phyloP scores from a whole-genome alignment of 2,329 filamentous ascomycete species.

The Nemania abortiva region DNA sequence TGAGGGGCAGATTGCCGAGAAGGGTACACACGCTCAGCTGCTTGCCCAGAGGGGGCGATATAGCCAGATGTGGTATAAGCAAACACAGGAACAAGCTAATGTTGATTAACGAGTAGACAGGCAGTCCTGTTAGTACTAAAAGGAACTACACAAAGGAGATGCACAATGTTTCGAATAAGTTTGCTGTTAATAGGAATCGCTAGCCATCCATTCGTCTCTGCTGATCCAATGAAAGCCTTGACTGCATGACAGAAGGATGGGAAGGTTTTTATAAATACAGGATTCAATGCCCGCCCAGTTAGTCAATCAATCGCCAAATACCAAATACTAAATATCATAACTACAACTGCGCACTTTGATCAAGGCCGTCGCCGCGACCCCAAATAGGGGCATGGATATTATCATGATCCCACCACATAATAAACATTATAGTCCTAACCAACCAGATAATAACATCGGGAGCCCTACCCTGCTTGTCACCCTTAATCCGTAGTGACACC shows the following conservation, averaged over 20 bases:
- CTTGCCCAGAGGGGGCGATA: not conserved
- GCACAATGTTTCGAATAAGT: too few species aligned
- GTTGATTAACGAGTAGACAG: too few species aligned
- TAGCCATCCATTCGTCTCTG: not conserved
- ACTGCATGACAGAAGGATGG: too few species aligned
- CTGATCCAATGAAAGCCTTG: not conserved
- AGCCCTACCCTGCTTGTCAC: conserved; percentile 13
- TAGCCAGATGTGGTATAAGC: conserved; percentile 12
- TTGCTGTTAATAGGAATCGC: not conserved
- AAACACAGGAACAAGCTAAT: not conserved
- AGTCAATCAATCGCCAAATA: not conserved
- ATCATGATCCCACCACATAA: conserved; percentile 36
- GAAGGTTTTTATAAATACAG: too few species aligned
- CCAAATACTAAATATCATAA: conserved; percentile 6
- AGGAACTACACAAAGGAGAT: too few species aligned
- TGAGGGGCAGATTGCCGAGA: conserved; percentile 9
- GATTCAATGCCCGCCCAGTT: not conserved
- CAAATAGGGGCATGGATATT: conserved; percentile 29
- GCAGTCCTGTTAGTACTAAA: too few species aligned
- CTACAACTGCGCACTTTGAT: conserved; percentile 1
- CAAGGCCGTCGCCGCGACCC: conserved; percentile 31
- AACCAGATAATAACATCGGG: conserved; percentile 16
- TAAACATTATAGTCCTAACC: conserved; percentile 19
- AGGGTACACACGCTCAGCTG: conserved; percentile 7
- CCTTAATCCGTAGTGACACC: not conserved